phyloP scores from a whole-genome alignment of 305 asterid species.

The Fraxinus greggii region DNA sequence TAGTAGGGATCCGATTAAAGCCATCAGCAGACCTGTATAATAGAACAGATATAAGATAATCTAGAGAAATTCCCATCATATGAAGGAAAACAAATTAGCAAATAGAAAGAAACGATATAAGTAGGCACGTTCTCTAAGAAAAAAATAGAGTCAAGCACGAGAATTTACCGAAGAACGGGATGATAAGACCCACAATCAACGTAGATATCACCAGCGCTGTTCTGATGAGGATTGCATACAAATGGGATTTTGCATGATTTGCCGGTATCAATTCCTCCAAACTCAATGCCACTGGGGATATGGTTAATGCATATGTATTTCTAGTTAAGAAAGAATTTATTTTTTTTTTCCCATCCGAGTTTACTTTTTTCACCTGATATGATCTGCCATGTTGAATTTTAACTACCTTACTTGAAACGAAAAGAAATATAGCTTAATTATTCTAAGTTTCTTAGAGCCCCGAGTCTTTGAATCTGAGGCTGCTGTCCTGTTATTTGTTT shows the following conservation, averaged over 20 bases:
- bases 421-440: background rate
- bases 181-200: constrained; percentile 60
- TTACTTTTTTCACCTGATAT: background rate
- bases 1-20: constrained; percentile 81
- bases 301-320: constrained; percentile 76
- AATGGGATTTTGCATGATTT: constrained; percentile 39
- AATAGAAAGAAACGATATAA: background rate
- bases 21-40: constrained; percentile 70
- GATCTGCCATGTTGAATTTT: background rate
- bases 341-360: background rate
- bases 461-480: background rate
- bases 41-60: background rate
- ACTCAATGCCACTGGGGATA: constrained; percentile 91
- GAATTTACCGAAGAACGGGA: constrained; percentile 84
- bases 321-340: constrained; percentile 44
- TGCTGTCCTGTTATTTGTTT: background rate
- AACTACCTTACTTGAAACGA: background rate
- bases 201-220: constrained; percentile 77
- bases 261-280: constrained; percentile 88
- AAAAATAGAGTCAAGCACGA: background rate
- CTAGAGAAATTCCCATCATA: background rate
- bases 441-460: background rate
- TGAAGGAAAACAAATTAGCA: background rate
- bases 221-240: constrained; percentile 66
- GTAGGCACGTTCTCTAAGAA: background rate